Percentiles rank a stretch among this genome's conserved stretches.
Evolutionary conservation across 306 rosid genomes (phyloP).

Genomic region (Parietaria judaica): DNA sequence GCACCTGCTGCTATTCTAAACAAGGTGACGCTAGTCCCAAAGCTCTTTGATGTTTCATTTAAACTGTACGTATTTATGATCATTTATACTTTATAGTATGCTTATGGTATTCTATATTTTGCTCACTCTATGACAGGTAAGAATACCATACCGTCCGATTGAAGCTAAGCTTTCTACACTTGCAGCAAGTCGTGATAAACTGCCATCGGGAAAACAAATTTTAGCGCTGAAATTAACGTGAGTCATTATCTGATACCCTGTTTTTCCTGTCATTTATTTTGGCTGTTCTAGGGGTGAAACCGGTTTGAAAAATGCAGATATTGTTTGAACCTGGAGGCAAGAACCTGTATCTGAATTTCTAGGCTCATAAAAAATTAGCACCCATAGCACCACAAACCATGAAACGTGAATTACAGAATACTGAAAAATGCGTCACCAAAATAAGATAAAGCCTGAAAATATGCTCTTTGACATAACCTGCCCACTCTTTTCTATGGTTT

Average conservation of each 20-base stretch:
- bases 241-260: constrained; percentile 24
- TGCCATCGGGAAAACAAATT: constrained; percentile 87
- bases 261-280: constrained; percentile 20
- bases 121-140: constrained; percentile 45
- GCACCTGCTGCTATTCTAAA: constrained; percentile 75
- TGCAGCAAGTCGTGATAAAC: constrained; percentile 70
- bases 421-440: too few species aligned
- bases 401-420: too few species aligned
- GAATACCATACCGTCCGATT: constrained; percentile 73
- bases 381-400: too few species aligned
- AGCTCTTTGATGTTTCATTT: constrained; percentile 1
- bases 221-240: constrained; percentile 80
- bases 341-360: too few species aligned
- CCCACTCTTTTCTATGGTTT: constrained; percentile 13
- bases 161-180: constrained; percentile 74
- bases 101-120: background rate
- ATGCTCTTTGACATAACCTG: background rate
- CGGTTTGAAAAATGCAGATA: too few species aligned
- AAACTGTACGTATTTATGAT: constrained; percentile 18
- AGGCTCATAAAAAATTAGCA: too few species aligned
- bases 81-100: background rate
- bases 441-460: too few species aligned
- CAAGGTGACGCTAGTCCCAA: constrained; percentile 48
- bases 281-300: constrained; percentile 3
- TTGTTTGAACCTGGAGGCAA: too few species aligned